Evolutionary conservation across 768 basidiomycete species (phyloP), one percentile per base, ranked within the genome.

Genomic region (Ramaria sp.): DNA sequence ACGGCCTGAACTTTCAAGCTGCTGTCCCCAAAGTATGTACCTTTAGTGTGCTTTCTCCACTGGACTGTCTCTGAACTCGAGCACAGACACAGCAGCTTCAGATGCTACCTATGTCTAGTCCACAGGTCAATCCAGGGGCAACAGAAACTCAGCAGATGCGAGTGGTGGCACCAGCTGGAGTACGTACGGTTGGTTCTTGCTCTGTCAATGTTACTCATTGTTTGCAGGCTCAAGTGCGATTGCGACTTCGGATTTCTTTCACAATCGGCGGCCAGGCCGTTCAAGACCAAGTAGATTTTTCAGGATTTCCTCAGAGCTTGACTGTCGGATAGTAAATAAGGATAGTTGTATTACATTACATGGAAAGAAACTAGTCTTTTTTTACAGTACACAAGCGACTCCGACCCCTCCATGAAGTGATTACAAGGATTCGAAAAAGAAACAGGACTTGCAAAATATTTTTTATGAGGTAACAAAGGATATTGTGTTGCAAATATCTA

Each of bases 101-200:
- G 67, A 99, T 99, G 95, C 75, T 92, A 55, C 91, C 95, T 5
- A 97, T 98, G 87, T 92, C 92, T 5, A 92, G 84, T 66, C 74
- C 84, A 10, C 84, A 79, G 50, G 76, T 99, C 41, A 71, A 69
- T 32, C 83, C 89, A 0, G 90, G 92, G 1, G 71, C 81, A 8
- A 78, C 80, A 15, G 95, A 98, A 67, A 95, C 93, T 9, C 96
- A 98, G 65, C 91, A 95, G 65, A 86, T 99, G 88, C 79, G 92
- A 9, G 82, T 99, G 37, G 74, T 88, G 27, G 90, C 92, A 10
- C 92, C 91, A 3, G 75, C 77, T 7, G 93, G 93, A 34, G 93
- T 94, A 63, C 68, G 89, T 78, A 15, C 22, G 37, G 34, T 50
- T 61, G 41, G 50, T 44, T 55, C 41, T 48, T 50, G 27, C 37